Evolutionary conservation across 2,329 filamentous ascomycete species (phyloP).

Genomic region (Penicillium thymicola): DNA sequence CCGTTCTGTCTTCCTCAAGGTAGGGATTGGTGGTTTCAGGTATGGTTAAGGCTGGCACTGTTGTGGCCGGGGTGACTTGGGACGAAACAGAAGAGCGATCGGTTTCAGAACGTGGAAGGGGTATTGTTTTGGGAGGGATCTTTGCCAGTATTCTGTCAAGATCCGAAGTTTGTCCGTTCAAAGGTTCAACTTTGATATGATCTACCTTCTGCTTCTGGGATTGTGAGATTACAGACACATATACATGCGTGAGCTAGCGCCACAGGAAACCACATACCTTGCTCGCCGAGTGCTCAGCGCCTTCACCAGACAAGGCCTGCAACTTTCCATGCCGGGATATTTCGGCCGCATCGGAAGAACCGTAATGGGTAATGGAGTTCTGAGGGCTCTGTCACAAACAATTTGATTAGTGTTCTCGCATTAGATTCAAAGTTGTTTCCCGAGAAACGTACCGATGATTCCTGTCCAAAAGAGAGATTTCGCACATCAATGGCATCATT

Average conservation of each 20-base stretch:
- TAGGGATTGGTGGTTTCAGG: conserved; percentile 15
- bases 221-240: conserved; percentile 31
- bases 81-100: conserved; percentile 21
- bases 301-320: conserved; percentile 23
- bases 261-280: conserved; percentile 35
- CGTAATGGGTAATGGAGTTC: conserved; percentile 23
- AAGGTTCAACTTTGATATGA: conserved; percentile 28
- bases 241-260: neutral
- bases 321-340: conserved; percentile 36
- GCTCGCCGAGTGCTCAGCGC: conserved; percentile 27
- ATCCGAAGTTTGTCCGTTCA: conserved; percentile 34
- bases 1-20: conserved; percentile 32
- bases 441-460: conserved; percentile 27
- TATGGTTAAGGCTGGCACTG: conserved; percentile 5
- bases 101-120: conserved; percentile 16
- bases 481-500: conserved; percentile 21
- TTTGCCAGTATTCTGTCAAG: conserved; percentile 62
- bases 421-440: neutral
- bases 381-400: conserved; percentile 23
- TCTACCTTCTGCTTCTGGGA: conserved; percentile 49
- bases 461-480: conserved; percentile 20
- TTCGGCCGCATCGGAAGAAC: conserved; percentile 32
- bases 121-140: conserved; percentile 35
- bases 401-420: neutral
- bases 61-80: conserved; percentile 15